A percentile compares a stretch with the other conserved stretches of the same genome.
phyloP scores from a whole-genome alignment of 1,139 yeast genomes.

The Waltiozyma solani region DNA sequence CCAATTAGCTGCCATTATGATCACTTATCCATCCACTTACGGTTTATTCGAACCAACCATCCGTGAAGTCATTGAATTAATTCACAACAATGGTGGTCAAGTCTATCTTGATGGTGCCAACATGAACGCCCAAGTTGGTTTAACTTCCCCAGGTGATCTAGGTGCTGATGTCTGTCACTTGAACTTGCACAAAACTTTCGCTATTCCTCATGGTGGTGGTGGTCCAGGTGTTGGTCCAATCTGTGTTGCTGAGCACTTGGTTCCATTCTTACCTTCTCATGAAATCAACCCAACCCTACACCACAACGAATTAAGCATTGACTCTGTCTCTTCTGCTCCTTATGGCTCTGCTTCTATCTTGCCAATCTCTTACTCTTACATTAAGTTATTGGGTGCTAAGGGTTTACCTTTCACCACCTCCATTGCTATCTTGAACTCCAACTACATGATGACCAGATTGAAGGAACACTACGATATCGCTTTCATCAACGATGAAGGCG shows the following conservation, averaged over 20 bases:
- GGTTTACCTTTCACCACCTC: conserved; percentile 82
- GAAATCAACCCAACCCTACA: conserved; percentile 46
- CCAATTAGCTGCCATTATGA: conserved; percentile 83
- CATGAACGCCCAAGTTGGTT: conserved; percentile 98
- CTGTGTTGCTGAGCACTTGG: conserved; percentile 78
- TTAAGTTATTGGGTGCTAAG: conserved; percentile 82
- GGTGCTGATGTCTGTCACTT: conserved; percentile 99
- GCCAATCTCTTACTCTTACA: conserved; percentile 91
- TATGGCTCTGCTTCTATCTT: conserved; percentile 91
- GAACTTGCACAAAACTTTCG: conserved; percentile 93
- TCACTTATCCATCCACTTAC: conserved; percentile 94
- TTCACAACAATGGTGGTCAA: conserved; percentile 85
- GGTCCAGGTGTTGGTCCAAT: conserved; percentile 99
- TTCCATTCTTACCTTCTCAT: conserved; percentile 79
- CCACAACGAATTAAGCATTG: conserved; percentile 40
- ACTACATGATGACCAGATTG: conserved; percentile 81
- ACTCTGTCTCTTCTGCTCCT: conserved; percentile 86
- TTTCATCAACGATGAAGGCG: conserved; percentile 52
- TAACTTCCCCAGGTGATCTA: conserved; percentile 93
- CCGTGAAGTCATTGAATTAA: conserved; percentile 70
- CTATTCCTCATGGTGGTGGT: conserved; percentile 98
- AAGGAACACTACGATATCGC: conserved; percentile 64
- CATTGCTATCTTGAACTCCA: conserved; percentile 88
- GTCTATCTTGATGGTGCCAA: conserved; percentile 98
- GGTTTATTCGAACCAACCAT: conserved; percentile 94